Evolutionary conservation across 768 basidiomycete genomes (phyloP).

Genomic region (Russula dissimulans): DNA sequence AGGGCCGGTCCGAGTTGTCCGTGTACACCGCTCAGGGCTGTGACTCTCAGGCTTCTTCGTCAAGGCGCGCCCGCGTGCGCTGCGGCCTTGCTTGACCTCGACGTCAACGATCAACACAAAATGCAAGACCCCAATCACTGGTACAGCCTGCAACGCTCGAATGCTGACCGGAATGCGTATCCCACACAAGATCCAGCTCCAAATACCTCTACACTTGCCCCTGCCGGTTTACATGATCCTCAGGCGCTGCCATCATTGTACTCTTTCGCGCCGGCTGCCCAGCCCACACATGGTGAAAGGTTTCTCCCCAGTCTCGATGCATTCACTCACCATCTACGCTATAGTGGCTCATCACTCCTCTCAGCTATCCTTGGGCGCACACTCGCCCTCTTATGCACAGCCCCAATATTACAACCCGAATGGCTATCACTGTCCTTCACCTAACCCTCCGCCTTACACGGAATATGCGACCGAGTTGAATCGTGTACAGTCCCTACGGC

Average conservation of each 20-base stretch:
- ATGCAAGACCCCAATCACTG: slow-evolving; percentile 16
- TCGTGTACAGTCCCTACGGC: slow-evolving; percentile 44
- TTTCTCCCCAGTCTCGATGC: not conserved
- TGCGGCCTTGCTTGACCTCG: not conserved
- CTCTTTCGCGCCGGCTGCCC: slow-evolving; percentile 67
- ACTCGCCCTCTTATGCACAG: slow-evolving; percentile 50
- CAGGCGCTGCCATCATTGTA: slow-evolving; percentile 59
- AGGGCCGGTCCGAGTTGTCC: too few species aligned
- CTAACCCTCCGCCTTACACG: slow-evolving; percentile 46
- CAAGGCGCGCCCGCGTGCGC: not conserved
- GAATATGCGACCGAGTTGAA: slow-evolving; percentile 58
- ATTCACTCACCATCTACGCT: slow-evolving; percentile 11
- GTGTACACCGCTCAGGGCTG: too few species aligned
- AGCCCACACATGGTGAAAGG: slow-evolving; percentile 59
- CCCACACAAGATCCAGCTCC: slow-evolving; percentile 5
- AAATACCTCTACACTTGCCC: slow-evolving; percentile 12
- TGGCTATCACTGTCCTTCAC: slow-evolving; percentile 23
- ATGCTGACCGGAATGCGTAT: not conserved
- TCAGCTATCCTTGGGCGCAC: slow-evolving; percentile 47
- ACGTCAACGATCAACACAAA: not conserved
- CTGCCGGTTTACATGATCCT: slow-evolving; percentile 56
- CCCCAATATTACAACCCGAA: slow-evolving; percentile 40
- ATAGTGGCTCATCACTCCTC: slow-evolving; percentile 54
- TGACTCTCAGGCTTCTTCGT: not conserved
- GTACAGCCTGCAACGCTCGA: slow-evolving; percentile 9